Base-by-base conservation (phyloP, 345 rosid genomes). In the Euphorbia peplus region DNA sequence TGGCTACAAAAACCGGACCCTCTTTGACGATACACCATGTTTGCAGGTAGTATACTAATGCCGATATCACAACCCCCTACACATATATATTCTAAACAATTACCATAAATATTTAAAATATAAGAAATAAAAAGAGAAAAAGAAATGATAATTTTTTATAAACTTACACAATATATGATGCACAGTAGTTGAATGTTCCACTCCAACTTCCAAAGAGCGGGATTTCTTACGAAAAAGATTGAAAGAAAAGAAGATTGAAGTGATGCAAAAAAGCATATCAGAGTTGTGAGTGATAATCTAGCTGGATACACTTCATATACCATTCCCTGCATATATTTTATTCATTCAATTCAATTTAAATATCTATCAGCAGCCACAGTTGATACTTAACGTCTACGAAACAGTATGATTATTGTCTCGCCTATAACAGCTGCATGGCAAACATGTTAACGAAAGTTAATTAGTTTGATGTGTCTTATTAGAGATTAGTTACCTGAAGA, bases 1-100 rank as follows among this genome's bases (percentile, higher is more conserved):
- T 79, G 21, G 85, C 79, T 37, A 68, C 72, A 51, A 82, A 82
- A 56, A 82, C 85, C 1, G 83, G 88, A 6, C 90, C 87, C 62
- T 66, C 66, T 2, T 69, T 64, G 59, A 77, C 76, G 67, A 82
- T 77, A 57, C 82, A 72, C 84, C 83, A 79, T 64, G 72, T 77
- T 39, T 72, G 80, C 11, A 80, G 58, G 72, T 44, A 76, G 78
- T 80, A 50, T 5, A 71, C 67, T 8, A 82, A 50, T 8, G 67
- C 83, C 52, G 84, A 70, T 12, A 57, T 66, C 60, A 77, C 69
- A n/a, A 73, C 78, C 37, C 83, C 90, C 90, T 79, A 56, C 3
- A 42, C 8, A 42, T 42, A 13, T 13, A 26, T 24, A 57, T 6
- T 4, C 13, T 57, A 4, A 15, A 28, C 6, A 26, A 30, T 15